Percentiles rank a stretch among this genome's conserved stretches.
These are phyloP conservation scores for Fusarium sp. DNA, from an alignment of 2,329 filamentous ascomycete species.

Conservation along the genomic window DNA sequence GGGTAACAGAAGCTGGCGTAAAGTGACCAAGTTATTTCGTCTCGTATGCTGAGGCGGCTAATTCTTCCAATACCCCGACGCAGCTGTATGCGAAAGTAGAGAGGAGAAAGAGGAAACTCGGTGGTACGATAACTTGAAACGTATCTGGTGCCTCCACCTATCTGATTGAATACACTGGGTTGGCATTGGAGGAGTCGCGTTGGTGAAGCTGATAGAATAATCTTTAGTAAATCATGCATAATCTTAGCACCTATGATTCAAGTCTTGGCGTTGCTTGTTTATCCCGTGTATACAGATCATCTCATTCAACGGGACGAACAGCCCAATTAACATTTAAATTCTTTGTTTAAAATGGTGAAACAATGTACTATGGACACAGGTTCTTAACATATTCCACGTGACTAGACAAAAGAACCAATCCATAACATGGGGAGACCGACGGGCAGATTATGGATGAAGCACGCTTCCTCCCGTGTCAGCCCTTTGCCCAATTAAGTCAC, in stretches of 20 bases:
- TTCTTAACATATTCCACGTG: constrained; percentile 15
- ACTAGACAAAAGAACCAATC: constrained; percentile 9
- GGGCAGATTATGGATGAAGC: constrained; percentile 20
- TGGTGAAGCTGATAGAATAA: background rate
- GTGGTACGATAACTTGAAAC: background rate
- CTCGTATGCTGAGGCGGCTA: no score
- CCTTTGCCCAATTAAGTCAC: constrained; percentile 24
- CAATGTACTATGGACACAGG: background rate
- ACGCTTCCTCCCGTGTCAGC: constrained; percentile 29
- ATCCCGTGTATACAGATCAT: background rate
- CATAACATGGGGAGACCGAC: background rate
- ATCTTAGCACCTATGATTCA: background rate
- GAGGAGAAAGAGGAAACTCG: background rate
- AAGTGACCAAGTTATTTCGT: background rate
- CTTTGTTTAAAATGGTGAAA: background rate
- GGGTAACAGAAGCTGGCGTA: background rate
- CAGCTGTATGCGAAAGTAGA: background rate
- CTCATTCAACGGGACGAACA: background rate
- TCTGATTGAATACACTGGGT: background rate
- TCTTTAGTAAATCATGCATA: background rate
- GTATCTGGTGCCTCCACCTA: background rate
- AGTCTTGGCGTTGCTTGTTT: background rate
- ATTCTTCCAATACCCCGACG: no score
- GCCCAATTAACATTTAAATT: background rate
- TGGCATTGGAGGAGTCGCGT: background rate